Evolutionary conservation across 805 yeast genomes (phyloP), one percentile per base, ranked within the genome.

Genomic region (Sugiyamaella lignohabitans): DNA sequence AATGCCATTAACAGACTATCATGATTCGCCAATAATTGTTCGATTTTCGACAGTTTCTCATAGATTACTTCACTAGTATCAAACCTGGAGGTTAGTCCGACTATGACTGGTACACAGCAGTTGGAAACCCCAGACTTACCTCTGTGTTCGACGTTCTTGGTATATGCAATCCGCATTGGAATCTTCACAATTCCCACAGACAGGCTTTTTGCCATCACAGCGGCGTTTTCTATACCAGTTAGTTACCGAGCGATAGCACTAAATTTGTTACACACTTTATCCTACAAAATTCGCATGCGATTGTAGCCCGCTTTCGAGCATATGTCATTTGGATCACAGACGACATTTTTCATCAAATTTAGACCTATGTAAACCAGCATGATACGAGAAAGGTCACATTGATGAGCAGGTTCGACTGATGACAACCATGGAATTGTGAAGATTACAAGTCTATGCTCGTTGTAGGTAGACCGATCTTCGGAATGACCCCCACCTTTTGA

Each of bases 201-300:
- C 22, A 24, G 51, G 51, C 16, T 20, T 17, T 5, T 16, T 43
- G 2, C 51, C 51, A 39, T 48, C 43, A 37, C 51, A 48, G 5
- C 48, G 45, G 5, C 51, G 44, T 36, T 48, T 48, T 19, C 51
- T 48, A 16, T 18, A 35, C 22, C 27, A 40, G 45, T 21, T 18
- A 14, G 42, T 38, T 14, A 3, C 3, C 23, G 5, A 10, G 5
- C n/a, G 5, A 5, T 18, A 21, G 16, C 6, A 16, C 6, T 16
- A 21, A 21, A n/a, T 6, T 20, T n/a, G n/a, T n/a, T 17, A 39
- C 48, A 17, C 27, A 48, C 51, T 39, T 38, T 22, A 27, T 21
- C 14, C 51, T 47, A 36, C 51, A 48, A 18, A 44, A 24, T 19
- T 46, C 43, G 42, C 51, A 48, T 27, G 51, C 51, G 17, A 48